Conservation (phyloP, 805 yeast species). For the Maudiozyma barnettii region DNA sequence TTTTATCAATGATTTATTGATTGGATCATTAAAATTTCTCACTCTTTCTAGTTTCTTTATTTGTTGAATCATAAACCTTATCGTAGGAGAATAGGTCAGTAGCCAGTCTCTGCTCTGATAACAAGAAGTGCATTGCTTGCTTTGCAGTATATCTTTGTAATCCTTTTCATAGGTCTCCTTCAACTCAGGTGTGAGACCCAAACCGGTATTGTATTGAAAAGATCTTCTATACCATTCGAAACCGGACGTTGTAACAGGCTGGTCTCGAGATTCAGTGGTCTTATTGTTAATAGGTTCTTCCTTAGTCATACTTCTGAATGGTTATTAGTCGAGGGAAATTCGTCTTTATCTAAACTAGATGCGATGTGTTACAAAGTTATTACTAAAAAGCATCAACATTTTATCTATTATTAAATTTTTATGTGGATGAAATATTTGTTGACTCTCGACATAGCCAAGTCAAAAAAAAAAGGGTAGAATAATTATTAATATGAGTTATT, state of each 20-base stretch:
- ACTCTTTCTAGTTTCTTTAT: conserved; percentile 48
- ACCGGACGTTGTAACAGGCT: conserved; percentile 28
- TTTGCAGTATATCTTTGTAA: conserved; percentile 27
- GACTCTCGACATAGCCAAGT: too few relatives aligned
- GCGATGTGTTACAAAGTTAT: too few relatives aligned
- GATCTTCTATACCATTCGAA: conserved; percentile 81
- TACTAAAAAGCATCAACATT: too few relatives aligned
- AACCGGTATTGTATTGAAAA: conserved; percentile 58
- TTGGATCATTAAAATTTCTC: conserved; percentile 8
- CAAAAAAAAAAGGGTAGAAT: too few relatives aligned
- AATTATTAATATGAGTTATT: background rate
- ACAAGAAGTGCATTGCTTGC: conserved; percentile 57
- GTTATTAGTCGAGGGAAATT: too few relatives aligned
- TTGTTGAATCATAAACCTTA: conserved; percentile 78
- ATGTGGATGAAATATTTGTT: too few relatives aligned
- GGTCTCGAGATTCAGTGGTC: background rate
- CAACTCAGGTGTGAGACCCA: conserved; percentile 49
- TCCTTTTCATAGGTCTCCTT: conserved; percentile 50
- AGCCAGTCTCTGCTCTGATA: conserved; percentile 74
- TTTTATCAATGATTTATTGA: conserved; percentile 3
- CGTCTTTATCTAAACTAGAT: too few relatives aligned
- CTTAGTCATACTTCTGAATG: background rate
- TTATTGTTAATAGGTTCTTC: background rate
- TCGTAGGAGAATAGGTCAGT: conserved; percentile 71
- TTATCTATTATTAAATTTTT: too few relatives aligned